Evolutionary conservation across 768 basidiomycete genomes (phyloP).

Genomic region (Calocybe gangraenosa): DNA sequence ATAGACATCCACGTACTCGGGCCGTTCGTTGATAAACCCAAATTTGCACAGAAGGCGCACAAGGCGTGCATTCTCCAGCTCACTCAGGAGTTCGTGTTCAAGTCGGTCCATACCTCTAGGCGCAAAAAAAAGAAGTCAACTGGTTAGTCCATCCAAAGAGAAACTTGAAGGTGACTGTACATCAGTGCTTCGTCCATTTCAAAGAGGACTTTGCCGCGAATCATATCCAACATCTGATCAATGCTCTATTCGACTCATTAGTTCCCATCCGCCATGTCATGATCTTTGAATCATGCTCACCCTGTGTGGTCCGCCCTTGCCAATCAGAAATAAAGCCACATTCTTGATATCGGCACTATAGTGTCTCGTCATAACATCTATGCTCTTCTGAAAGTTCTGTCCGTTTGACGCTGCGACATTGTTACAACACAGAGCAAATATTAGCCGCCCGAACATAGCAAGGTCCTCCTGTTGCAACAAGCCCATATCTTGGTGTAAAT

Average conservation of each 20-base stretch:
- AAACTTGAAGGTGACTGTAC: conserved; percentile 42
- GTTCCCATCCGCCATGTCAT: not conserved
- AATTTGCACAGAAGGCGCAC: conserved; percentile 90
- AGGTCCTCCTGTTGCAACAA: conserved; percentile 86
- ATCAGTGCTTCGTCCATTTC: conserved; percentile 84
- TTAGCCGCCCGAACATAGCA: conserved; percentile 76
- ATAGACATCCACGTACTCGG: conserved; percentile 65
- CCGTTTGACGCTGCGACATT: conserved; percentile 55
- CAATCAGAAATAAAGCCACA: conserved; percentile 70
- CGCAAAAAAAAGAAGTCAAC: not conserved
- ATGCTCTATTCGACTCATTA: conserved; percentile 49
- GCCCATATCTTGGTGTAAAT: conserved; percentile 55
- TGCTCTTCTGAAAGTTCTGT: conserved; percentile 62
- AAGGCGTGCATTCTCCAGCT: conserved; percentile 91
- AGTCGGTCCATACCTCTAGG: conserved; percentile 74
- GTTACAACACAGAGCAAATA: conserved; percentile 75
- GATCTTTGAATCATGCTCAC: conserved; percentile 26
- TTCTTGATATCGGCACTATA: conserved; percentile 86
- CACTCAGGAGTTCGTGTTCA: conserved; percentile 79
- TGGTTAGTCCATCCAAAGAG: not conserved
- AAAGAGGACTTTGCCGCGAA: conserved; percentile 62
- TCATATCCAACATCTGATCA: conserved; percentile 76
- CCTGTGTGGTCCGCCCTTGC: conserved; percentile 66
- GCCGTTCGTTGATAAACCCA: conserved; percentile 98
- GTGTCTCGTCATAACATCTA: conserved; percentile 67